Conservation (phyloP, 1,139 yeast species). For the Hanseniaspora uvarum region DNA sequence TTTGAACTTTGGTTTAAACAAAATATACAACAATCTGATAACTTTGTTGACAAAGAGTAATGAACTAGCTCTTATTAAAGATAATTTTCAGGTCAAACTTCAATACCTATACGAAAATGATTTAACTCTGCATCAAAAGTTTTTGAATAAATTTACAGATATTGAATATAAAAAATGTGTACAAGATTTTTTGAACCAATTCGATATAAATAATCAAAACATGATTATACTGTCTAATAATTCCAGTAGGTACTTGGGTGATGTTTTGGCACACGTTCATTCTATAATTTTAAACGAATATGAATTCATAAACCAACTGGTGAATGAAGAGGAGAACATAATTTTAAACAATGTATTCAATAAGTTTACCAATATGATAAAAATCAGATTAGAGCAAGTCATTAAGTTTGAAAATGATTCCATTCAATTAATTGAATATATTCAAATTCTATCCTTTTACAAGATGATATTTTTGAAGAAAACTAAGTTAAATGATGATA, state of each 20-base stretch:
- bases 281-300: conserved; percentile 80
- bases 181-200: conserved; percentile 51
- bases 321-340: conserved; percentile 23
- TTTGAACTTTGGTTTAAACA: conserved; percentile 30
- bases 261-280: conserved; percentile 79
- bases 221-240: not conserved
- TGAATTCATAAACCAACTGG: conserved; percentile 52
- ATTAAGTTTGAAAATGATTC: conserved; percentile 56
- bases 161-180: conserved; percentile 47
- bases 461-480: conserved; percentile 49
- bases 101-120: conserved; percentile 31
- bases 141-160: conserved; percentile 47
- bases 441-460: conserved; percentile 57
- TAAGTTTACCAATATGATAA: conserved; percentile 42
- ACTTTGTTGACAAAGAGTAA: conserved; percentile 29
- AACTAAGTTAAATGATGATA: conserved; percentile 30
- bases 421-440: conserved; percentile 46
- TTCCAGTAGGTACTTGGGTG: conserved; percentile 69
- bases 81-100: conserved; percentile 27
- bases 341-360: conserved; percentile 37
- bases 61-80: conserved; percentile 20
- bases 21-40: conserved; percentile 30
- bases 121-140: conserved; percentile 39
- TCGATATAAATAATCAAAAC: conserved; percentile 29
- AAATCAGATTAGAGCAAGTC: conserved; percentile 53